A percentile compares a stretch with the other conserved stretches of the same genome.
phyloP scores from a whole-genome alignment of 2,329 filamentous ascomycete genomes.

The Sporothrix globosa region DNA sequence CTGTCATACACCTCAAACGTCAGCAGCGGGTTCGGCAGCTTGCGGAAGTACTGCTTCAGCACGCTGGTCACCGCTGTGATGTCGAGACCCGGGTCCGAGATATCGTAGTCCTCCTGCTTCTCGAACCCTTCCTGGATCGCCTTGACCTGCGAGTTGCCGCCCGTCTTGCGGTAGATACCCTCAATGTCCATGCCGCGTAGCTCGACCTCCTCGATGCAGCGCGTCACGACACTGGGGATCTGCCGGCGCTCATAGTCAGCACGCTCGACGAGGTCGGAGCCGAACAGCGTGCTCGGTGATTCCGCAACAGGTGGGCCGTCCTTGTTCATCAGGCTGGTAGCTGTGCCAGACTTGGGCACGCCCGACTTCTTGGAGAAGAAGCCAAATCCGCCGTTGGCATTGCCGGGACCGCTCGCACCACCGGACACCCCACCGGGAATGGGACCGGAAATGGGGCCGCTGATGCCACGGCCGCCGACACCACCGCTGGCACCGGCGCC shows the following conservation, averaged over 20 bases:
- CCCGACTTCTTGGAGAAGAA: slow-evolving; percentile 65
- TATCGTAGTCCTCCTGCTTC: slow-evolving; percentile 81
- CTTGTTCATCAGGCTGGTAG: slow-evolving; percentile 47
- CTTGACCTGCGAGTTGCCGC: slow-evolving; percentile 88
- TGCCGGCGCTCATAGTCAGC: slow-evolving; percentile 86
- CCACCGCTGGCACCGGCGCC: background rate
- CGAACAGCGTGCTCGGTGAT: slow-evolving; percentile 70
- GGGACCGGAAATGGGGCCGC: slow-evolving; percentile 24
- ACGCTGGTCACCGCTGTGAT: slow-evolving; percentile 96
- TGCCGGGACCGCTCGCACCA: slow-evolving; percentile 40
- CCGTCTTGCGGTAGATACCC: slow-evolving; percentile 97
- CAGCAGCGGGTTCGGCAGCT: slow-evolving; percentile 83
- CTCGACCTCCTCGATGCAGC: slow-evolving; percentile 96
- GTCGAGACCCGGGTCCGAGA: slow-evolving; percentile 89
- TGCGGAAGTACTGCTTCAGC: slow-evolving; percentile 96
- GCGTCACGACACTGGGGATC: slow-evolving; percentile 86
- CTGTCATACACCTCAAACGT: slow-evolving; percentile 92
- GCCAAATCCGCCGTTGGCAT: slow-evolving; percentile 60
- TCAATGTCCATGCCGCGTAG: slow-evolving; percentile 95
- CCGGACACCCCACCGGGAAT: slow-evolving; percentile 33
- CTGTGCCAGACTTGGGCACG: slow-evolving; percentile 57
- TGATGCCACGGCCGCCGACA: slow-evolving; percentile 22
- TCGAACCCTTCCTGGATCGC: slow-evolving; percentile 90
- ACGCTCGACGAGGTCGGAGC: slow-evolving; percentile 82
- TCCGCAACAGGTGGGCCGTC: slow-evolving; percentile 48